phyloP scores from a whole-genome alignment of 345 rosid species.

The Salix koriyanagi region DNA sequence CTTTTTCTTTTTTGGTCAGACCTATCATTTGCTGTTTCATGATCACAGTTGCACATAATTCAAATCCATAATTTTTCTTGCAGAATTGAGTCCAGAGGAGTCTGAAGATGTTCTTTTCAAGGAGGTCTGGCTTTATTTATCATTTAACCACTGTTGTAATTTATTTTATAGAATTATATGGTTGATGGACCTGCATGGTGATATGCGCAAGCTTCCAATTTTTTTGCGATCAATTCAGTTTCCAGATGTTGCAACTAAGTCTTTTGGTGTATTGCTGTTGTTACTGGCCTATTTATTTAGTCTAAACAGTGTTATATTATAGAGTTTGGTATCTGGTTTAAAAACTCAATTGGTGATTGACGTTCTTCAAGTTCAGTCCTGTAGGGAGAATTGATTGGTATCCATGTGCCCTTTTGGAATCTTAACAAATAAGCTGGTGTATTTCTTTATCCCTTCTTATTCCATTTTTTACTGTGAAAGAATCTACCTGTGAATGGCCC shows the following conservation, averaged over 20 bases:
- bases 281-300: background rate
- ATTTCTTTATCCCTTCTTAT: background rate
- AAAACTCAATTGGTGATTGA: background rate
- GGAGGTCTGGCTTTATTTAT: slow-evolving; percentile 54
- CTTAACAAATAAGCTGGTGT: background rate
- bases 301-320: background rate
- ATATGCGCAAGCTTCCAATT: background rate
- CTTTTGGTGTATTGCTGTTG: background rate
- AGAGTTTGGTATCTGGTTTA: background rate
- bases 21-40: background rate
- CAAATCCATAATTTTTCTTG: slow-evolving; percentile 12
- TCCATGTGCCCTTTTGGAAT: background rate
- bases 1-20: too few species aligned
- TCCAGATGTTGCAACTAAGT: background rate
- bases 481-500: background rate
- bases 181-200: background rate
- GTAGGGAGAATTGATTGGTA: background rate
- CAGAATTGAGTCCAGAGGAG: slow-evolving; percentile 93
- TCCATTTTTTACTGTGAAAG: background rate
- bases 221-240: background rate
- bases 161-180: background rate
- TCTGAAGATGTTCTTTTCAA: slow-evolving; percentile 97
- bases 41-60: background rate
- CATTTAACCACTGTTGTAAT: background rate
- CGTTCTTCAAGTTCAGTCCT: background rate